These are phyloP conservation scores for Kluyveromyces starmeri DNA, from an alignment of 805 yeast species.

Conservation along the genomic window DNA sequence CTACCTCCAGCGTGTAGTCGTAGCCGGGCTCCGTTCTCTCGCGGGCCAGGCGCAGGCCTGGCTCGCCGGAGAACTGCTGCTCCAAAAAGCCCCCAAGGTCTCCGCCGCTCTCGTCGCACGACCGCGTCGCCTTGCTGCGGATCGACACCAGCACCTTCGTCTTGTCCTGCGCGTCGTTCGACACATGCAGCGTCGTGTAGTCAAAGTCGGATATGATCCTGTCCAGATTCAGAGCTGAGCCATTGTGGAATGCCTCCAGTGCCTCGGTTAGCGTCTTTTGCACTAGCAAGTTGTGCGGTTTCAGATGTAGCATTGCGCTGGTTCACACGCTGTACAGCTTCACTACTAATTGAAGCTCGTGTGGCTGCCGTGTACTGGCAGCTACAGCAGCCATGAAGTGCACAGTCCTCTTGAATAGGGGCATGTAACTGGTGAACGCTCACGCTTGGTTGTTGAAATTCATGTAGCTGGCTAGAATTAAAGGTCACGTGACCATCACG, in stretches of 20 bases:
- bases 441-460: too few relatives aligned
- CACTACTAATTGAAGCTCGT: too few relatives aligned
- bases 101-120: slow-evolving; percentile 15
- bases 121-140: slow-evolving; percentile 28
- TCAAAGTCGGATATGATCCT: slow-evolving; percentile 92
- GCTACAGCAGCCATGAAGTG: too few relatives aligned
- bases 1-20: slow-evolving; percentile 67
- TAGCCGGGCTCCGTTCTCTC: slow-evolving; percentile 56
- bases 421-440: too few relatives aligned
- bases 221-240: slow-evolving; percentile 44
- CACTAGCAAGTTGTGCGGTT: slow-evolving; percentile 73
- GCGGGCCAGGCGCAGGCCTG: slow-evolving; percentile 17
- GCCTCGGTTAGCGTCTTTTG: slow-evolving; percentile 69
- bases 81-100: slow-evolving; percentile 17
- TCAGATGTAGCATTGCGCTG: slow-evolving; percentile 68
- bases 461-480: too few relatives aligned
- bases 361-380: too few relatives aligned
- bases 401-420: too few relatives aligned
- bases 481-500: too few relatives aligned
- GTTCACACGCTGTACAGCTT: too few relatives aligned
- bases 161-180: slow-evolving; percentile 64
- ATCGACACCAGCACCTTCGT: slow-evolving; percentile 28
- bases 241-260: slow-evolving; percentile 21
- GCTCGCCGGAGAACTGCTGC: slow-evolving; percentile 12
- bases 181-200: slow-evolving; percentile 86